A percentile compares a stretch with the other conserved stretches of the same genome.
Conservation (phyloP, 2,329 filamentous ascomycete genomes). For the Scytalidium sp. region DNA sequence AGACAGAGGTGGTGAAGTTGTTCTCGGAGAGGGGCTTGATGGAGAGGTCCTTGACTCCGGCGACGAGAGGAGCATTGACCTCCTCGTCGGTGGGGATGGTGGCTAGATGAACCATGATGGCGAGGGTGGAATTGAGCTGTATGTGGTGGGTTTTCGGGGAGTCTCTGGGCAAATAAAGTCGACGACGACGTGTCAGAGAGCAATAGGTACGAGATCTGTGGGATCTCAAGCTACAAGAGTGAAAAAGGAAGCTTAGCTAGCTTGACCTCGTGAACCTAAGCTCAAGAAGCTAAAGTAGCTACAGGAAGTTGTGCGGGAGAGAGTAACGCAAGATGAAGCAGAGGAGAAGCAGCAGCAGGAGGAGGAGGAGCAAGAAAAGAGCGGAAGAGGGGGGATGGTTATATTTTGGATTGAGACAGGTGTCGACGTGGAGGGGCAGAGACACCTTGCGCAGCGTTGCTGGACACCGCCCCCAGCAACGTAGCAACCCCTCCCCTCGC, state of each 20-base stretch:
- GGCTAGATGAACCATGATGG: conserved; percentile 46
- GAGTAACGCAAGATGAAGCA: no score
- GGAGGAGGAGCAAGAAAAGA: background rate
- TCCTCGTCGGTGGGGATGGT: conserved; percentile 30
- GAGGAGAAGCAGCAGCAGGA: background rate
- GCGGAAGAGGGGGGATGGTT: background rate
- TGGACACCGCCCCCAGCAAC: background rate
- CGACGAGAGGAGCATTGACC: conserved; percentile 24
- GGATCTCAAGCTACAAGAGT: no score
- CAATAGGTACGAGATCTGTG: no score
- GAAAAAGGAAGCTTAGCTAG: no score
- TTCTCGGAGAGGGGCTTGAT: conserved; percentile 29
- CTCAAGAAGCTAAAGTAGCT: no score
- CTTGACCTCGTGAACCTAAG: no score
- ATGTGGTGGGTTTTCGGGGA: background rate
- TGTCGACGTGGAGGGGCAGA: background rate
- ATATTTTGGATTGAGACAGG: background rate
- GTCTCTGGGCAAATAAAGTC: background rate
- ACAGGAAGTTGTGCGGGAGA: no score
- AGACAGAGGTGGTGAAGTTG: conserved; percentile 51
- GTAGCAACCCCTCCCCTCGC: no score
- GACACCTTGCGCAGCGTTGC: no score
- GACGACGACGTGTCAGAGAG: no score
- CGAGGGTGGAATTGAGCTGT: conserved; percentile 2
- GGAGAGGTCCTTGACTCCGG: conserved; percentile 43